Conservation (phyloP, 805 yeast genomes). For the Candida pini region DNA sequence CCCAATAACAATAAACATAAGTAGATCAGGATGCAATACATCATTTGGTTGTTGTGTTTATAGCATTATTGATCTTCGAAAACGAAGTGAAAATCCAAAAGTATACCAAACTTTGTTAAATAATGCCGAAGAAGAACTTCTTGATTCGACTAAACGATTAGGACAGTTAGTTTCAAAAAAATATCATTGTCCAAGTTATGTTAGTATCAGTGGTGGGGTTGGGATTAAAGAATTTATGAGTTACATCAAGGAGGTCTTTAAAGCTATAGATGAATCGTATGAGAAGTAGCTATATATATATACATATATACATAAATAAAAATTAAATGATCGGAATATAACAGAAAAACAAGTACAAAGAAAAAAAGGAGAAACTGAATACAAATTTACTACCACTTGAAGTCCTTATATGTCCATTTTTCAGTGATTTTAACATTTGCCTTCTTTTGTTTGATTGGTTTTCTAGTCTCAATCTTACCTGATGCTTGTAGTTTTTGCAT, state of each 20-base stretch:
- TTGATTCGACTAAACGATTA: slow-evolving; percentile 39
- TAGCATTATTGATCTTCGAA: slow-evolving; percentile 32
- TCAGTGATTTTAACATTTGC: slow-evolving; percentile 75
- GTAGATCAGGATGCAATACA: slow-evolving; percentile 26
- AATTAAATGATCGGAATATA: no score
- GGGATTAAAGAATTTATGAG: slow-evolving; percentile 28
- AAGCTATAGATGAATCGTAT: slow-evolving; percentile 24
- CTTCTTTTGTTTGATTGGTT: slow-evolving; percentile 58
- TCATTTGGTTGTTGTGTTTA: slow-evolving; percentile 40
- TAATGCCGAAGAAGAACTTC: slow-evolving; percentile 32
- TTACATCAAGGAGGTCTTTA: slow-evolving; percentile 24
- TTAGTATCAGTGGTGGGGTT: slow-evolving; percentile 37
- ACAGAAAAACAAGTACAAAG: not conserved
- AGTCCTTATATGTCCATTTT: slow-evolving; percentile 91
- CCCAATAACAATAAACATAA: slow-evolving; percentile 34
- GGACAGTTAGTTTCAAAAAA: slow-evolving; percentile 37
- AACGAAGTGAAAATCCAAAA: slow-evolving; percentile 12
- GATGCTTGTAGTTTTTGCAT: slow-evolving; percentile 75
- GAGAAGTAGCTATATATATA: slow-evolving; percentile 2
- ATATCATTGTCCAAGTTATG: slow-evolving; percentile 39
- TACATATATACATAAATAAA: no score
- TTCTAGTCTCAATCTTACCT: slow-evolving; percentile 84
- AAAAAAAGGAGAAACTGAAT: not conserved
- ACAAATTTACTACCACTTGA: slow-evolving; percentile 38
- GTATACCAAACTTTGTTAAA: slow-evolving; percentile 40